These are phyloP conservation scores for Candolleomyces efflorescens DNA, from an alignment of 768 basidiomycete genomes.

Conservation along the genomic window DNA sequence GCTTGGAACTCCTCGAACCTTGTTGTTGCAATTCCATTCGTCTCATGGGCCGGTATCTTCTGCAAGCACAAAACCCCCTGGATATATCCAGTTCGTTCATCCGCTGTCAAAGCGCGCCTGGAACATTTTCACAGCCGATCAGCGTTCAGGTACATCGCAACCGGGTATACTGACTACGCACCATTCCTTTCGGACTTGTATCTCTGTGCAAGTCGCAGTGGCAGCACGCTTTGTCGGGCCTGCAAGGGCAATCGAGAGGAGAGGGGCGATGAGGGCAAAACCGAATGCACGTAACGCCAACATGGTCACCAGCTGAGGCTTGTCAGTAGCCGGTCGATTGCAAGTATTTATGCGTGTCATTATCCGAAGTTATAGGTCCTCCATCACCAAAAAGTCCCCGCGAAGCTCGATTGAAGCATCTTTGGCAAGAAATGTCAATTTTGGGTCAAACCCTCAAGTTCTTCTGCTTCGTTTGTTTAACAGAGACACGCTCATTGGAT, in stretches of 20 bases:
- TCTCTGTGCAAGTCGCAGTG: neutral
- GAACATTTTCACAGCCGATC: neutral
- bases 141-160: neutral
- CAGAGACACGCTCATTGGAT: too few relatives aligned
- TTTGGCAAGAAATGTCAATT: too few relatives aligned
- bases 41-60: neutral
- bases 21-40: slow-evolving; percentile 5
- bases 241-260: neutral
- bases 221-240: neutral
- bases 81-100: neutral
- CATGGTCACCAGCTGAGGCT: too few relatives aligned
- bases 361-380: too few relatives aligned
- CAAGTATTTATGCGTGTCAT: too few relatives aligned
- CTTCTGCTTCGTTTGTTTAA: too few relatives aligned
- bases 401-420: too few relatives aligned
- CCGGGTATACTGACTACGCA: neutral
- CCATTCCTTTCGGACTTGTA: neutral
- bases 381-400: too few relatives aligned
- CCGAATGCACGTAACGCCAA: neutral
- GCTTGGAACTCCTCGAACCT: slow-evolving; percentile 22
- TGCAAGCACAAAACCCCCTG: neutral
- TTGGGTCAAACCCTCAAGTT: too few relatives aligned
- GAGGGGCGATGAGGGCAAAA: neutral
- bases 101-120: neutral
- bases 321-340: too few relatives aligned